These are phyloP conservation scores for Apiospora koreana DNA, from an alignment of 2,329 filamentous ascomycete species.

Conservation along the genomic window DNA sequence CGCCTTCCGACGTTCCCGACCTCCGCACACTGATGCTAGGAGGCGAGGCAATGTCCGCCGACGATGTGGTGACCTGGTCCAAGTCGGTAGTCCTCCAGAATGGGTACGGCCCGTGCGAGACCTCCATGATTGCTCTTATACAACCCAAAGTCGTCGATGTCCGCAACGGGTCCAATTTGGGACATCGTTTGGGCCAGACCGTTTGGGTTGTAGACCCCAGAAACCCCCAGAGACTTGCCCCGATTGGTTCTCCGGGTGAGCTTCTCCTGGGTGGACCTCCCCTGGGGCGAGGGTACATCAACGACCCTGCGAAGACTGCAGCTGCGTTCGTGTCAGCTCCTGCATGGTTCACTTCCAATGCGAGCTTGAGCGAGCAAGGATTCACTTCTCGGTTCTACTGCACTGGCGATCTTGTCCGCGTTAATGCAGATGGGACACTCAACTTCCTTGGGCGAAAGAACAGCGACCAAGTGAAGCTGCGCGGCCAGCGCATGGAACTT, in stretches of 20 bases:
- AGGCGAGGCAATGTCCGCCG: conserved; percentile 8
- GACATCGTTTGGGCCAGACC: conserved; percentile 12
- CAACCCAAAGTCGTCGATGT: conserved; percentile 7
- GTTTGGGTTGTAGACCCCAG: conserved; percentile 19
- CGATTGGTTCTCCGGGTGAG: conserved; percentile 21
- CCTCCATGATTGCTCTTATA: conserved; percentile 3
- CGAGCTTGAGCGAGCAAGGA: neutral
- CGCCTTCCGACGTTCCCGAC: neutral
- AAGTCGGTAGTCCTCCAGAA: conserved; percentile 12
- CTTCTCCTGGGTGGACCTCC: conserved; percentile 29
- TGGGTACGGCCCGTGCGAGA: conserved; percentile 15
- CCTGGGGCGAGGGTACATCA: conserved; percentile 41
- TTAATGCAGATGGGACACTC: conserved; percentile 29
- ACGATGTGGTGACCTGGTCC: conserved; percentile 11
- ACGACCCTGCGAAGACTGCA: conserved; percentile 39
- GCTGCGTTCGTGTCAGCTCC: conserved; percentile 39
- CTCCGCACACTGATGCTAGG: neutral
- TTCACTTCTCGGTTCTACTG: conserved; percentile 25
- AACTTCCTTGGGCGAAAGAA: conserved; percentile 45
- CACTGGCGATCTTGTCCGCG: conserved; percentile 35
- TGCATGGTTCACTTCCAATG: conserved; percentile 4
- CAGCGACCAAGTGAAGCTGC: conserved; percentile 46
- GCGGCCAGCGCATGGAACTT: conserved; percentile 47
- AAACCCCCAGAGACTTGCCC: conserved; percentile 18
- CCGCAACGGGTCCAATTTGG: conserved; percentile 9